Evolutionary conservation across 106 monocot species (phyloP), one percentile per base, ranked within the genome.

Genomic region (Apostasia shenzhenica): DNA sequence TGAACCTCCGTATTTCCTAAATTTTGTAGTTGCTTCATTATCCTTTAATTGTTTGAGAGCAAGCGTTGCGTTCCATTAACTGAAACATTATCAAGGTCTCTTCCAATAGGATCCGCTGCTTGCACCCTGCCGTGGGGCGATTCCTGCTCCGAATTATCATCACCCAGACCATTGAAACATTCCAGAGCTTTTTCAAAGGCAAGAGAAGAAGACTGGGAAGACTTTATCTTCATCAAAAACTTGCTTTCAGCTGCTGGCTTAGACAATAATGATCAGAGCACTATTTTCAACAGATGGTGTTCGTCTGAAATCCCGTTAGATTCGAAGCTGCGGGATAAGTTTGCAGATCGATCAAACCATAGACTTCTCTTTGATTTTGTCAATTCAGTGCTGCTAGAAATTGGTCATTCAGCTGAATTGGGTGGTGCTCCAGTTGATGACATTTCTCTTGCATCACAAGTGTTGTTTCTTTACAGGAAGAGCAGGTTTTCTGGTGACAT

Each of bases 31-130:
- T 26, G 26, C 26, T 26, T 26, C 26, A 26, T 26, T 26, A 14
- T 59, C 41, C 42, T 42, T 37, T 13, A 0, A 54, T 14, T 59
- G 13, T 50, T 13, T 42, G n/a, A 10, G 8, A 48, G 11, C 26
- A 26, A 3, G 5, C 37, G 8, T 39, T n/a, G 43, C 45, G 39
- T 57, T 76, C 1, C 57, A 5, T 77, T 0, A 26, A 39, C 81
- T 77, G 81, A 81, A 73, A 57, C 77, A 7, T 37, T 77, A 9
- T 78, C 74, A 11, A 74, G 78, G 45, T 87, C 93, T 67, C 63
- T 82, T 51, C 84, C 84, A 54, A 90, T 94, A 13, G 93, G 73
- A 54, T 87, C 86, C 8, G 51, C 90, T 66, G 79, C 82, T 7
- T 82, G 93, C 4, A 82, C 89, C 3, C 56, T 87, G 54, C 71